Evolutionary conservation across 192 early-diverging fungal genomes (phyloP), one percentile per base, ranked within the genome.

Genomic region (Irineochytrium annulatum): DNA sequence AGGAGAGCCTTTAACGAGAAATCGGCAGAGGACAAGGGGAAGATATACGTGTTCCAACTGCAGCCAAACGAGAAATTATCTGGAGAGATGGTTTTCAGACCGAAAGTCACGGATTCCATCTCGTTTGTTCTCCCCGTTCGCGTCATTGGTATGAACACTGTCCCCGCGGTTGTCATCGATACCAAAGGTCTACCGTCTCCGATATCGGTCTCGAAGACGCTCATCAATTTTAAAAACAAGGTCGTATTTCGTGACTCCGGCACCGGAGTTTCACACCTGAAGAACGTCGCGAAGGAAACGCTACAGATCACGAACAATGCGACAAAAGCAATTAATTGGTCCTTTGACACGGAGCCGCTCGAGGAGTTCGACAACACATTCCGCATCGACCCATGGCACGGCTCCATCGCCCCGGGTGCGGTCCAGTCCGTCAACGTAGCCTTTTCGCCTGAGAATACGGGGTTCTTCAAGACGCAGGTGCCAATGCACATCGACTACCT

Each of bases 191-290:
- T 72, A 6, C 67, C 66, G 16, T 78, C 77, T 11, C 77, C 77
- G 1, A 68, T 78, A 5, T 2, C 29, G 0, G 6, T 75, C 3
- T 72, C 73, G 1, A 69, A 55, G 30, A 63, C 51, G 17, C 11
- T 30, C 20, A 43, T 78, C 33, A 70, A 68, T 35, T 78, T 78
- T 56, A 78, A 75, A 46, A 69, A 75, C 67, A 65, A 70, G 32
- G 77, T 78, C 13, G 71, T 78, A 3, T 59, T 68, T 32, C 63
- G 69, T n/a, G 70, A 69, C 28, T 20, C 41, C 11, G 61, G 59
- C 13, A 55, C 51, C 20, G 63, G 57, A 19, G 70, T 77, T 2
- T 62, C 70, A 24, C 69, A 67, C 53, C 34, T 72, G 2, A 72
- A 62, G 34, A 57, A 41, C 17, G 55, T 54, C 14, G 26, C 59